These are phyloP conservation scores for Boechera divaricarpa DNA, from an alignment of 345 rosid species.

Conservation along the genomic window DNA sequence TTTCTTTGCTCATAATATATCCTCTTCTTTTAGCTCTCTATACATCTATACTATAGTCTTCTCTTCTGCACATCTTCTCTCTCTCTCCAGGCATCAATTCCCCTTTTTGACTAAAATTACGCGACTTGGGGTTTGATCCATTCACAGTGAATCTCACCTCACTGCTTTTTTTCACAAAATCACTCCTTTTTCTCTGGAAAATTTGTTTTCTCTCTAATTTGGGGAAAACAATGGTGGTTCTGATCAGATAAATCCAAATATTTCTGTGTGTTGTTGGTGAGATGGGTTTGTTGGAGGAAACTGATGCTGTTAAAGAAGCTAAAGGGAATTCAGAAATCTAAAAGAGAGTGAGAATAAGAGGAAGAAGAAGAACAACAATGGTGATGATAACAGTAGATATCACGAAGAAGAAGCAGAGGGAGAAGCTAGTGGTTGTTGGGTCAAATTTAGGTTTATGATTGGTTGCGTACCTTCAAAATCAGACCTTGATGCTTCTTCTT, in stretches of 20 bases:
- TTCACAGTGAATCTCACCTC: conserved; percentile 37
- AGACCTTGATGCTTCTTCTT: conserved; percentile 70
- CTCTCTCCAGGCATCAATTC: conserved; percentile 40
- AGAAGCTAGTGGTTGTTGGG: conserved; percentile 72
- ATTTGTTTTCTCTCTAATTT: background rate
- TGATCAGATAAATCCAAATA: conserved; percentile 12
- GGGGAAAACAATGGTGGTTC: conserved; percentile 1
- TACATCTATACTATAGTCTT: background rate
- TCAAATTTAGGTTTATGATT: conserved; percentile 60
- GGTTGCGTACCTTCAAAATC: conserved; percentile 79
- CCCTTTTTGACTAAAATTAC: conserved; percentile 48
- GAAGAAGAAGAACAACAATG: conserved; percentile 55
- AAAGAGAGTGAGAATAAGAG: conserved; percentile 52
- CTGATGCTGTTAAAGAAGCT: conserved; percentile 11
- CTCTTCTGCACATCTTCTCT: conserved; percentile 23
- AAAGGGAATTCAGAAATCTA: conserved; percentile 27
- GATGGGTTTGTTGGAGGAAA: conserved; percentile 41
- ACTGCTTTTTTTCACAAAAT: conserved; percentile 24
- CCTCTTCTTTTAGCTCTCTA: conserved; percentile 15
- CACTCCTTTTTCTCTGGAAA: conserved; percentile 4
- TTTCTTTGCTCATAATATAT: background rate
- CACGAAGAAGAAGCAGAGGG: conserved; percentile 46
- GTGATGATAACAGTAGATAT: conserved; percentile 26
- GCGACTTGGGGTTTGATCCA: conserved; percentile 43
- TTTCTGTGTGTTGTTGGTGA: conserved; percentile 17